These are phyloP conservation scores for Spongiforma sp. DNA, from an alignment of 1,284 basidiomycete genomes.

Conservation along the genomic window DNA sequence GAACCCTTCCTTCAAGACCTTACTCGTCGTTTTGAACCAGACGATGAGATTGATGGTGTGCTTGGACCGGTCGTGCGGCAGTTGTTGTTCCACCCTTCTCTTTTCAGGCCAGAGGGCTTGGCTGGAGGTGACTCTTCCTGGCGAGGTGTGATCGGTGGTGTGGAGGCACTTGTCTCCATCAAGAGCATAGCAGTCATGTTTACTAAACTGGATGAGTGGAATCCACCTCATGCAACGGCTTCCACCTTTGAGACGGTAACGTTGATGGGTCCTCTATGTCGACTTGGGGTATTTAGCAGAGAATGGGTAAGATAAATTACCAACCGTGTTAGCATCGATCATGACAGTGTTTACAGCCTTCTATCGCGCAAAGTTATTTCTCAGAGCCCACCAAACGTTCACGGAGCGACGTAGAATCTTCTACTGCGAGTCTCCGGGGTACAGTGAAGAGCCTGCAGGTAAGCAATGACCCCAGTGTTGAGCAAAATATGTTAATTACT, in stretches of 20 bases:
- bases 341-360: constrained; percentile 58
- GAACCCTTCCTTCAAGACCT: constrained; percentile 77
- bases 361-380: constrained; percentile 82
- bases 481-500: background rate
- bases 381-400: constrained; percentile 81
- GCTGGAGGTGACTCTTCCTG: constrained; percentile 76
- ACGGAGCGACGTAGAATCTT: constrained; percentile 80
- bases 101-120: constrained; percentile 68
- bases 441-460: constrained; percentile 86
- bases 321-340: background rate
- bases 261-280: constrained; percentile 81
- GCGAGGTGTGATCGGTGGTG: constrained; percentile 85
- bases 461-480: background rate
- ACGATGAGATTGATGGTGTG: constrained; percentile 61
- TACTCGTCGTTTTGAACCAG: constrained; percentile 68
- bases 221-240: constrained; percentile 62
- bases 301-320: constrained; percentile 78
- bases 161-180: constrained; percentile 81
- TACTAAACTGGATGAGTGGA: constrained; percentile 74
- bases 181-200: constrained; percentile 87
- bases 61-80: constrained; percentile 62
- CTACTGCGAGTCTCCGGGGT: constrained; percentile 81
- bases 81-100: constrained; percentile 65
- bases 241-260: constrained; percentile 66
- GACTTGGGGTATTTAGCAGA: constrained; percentile 82